Evolutionary conservation across 331 rosid genomes (phyloP), one percentile per base, ranked within the genome.

Genomic region (Phaseolus coccineus): DNA sequence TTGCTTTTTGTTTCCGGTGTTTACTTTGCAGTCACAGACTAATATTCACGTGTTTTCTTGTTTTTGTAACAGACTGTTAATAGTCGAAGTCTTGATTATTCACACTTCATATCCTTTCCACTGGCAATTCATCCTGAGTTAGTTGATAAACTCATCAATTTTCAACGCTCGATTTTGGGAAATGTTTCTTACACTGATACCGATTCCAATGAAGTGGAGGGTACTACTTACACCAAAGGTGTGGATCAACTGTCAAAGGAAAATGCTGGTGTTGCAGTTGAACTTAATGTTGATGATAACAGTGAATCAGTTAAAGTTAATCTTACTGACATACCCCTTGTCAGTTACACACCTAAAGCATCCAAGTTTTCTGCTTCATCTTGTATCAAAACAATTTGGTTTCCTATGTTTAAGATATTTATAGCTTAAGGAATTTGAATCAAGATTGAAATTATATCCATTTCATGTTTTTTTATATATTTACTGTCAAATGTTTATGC

Each of bases 91-190:
- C 91, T 95, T 52, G 94, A 91, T 82, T 95, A 93, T 79, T 90
- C 97, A 27, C 99, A 95, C 87, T 93, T 95, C 82, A 85, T 95
- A 86, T 95, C 99, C 58, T 94, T 95, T 82, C 97, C 99, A 15
- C 73, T 95, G 87, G 99, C 99, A 70, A 81, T 90, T 66, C 92
- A 93, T 89, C 94, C 97, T 31, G 96, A 95, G 76, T 83, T 92
- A 77, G 91, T 92, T 77, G 72, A 89, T 72, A 93, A 93, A 90
- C 97, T 95, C 33, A 57, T 84, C 71, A 80, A 74, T 82, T 95
- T 95, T 80, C 97, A 93, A 79, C 85, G 84, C 57, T 83, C 89
- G 46, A 87, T 90, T 58, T 69, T 95, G 84, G 91, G 96, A 69
- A 74, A 56, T 85, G 77, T 76, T 74, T 74, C 87, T 69, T 61